Conservation (phyloP, 2,329 filamentous ascomycete species). For the Fusarium chaquense region DNA sequence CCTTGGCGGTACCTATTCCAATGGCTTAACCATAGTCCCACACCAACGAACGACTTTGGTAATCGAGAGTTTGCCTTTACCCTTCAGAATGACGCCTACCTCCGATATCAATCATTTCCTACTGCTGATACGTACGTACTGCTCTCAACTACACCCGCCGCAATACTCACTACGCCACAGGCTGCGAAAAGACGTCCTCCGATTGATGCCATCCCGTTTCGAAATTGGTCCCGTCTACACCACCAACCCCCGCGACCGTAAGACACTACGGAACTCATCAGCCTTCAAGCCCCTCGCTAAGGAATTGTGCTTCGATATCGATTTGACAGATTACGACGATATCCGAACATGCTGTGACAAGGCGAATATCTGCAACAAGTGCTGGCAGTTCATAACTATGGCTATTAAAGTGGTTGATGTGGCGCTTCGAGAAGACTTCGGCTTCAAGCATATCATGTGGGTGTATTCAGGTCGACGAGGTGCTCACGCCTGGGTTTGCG, state of each 20-base stretch:
- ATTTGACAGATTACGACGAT: constrained; percentile 98
- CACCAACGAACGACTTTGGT: constrained; percentile 86
- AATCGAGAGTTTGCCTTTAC: constrained; percentile 98
- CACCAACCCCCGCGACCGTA: constrained; percentile 92
- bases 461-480: constrained; percentile 97
- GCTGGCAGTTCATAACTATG: constrained; percentile 98
- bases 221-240: constrained; percentile 98
- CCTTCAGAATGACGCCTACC: constrained; percentile 89
- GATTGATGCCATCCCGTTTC: constrained; percentile 90
- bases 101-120: constrained; percentile 83
- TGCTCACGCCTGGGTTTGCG: constrained; percentile 98
- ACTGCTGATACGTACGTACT: constrained; percentile 63
- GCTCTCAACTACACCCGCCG: too few relatives aligned
- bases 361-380: constrained; percentile 92
- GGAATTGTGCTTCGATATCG: constrained; percentile 98
- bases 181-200: constrained; percentile 90
- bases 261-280: constrained; percentile 81
- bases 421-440: constrained; percentile 92
- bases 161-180: constrained; percentile 54
- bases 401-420: constrained; percentile 92
- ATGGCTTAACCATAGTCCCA: constrained; percentile 95
- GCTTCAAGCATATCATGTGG: constrained; percentile 97
- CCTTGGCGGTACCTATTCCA: constrained; percentile 96
- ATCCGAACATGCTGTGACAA: constrained; percentile 95
- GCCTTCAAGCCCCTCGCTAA: constrained; percentile 90